A percentile compares a stretch with the other conserved stretches of the same genome.
Conservation (phyloP, 148 eudicot genomes). For the Chenopodium album region DNA sequence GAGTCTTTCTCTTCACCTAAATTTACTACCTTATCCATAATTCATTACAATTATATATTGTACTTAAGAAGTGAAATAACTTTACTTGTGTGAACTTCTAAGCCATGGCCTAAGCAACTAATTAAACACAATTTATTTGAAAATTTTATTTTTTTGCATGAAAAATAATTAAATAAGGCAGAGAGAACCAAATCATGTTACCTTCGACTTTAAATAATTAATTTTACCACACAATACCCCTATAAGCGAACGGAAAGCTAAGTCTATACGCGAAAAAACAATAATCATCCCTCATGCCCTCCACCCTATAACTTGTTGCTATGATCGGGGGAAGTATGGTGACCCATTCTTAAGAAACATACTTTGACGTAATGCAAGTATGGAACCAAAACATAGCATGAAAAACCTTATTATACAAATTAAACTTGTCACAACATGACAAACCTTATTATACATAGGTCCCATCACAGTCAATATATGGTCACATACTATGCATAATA, state of each 20-base stretch:
- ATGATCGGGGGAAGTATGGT: slow-evolving; percentile 17
- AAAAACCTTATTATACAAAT: background rate
- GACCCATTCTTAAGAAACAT: slow-evolving; percentile 21
- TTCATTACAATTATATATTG: too few relatives aligned
- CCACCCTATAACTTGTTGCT: background rate
- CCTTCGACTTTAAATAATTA: too few relatives aligned
- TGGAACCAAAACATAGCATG: slow-evolving; percentile 13
- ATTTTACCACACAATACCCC: too few relatives aligned
- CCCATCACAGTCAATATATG: background rate
- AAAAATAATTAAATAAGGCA: too few relatives aligned
- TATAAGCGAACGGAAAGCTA: background rate
- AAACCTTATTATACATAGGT: background rate
- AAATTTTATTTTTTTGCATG: too few relatives aligned
- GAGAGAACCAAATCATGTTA: too few relatives aligned
- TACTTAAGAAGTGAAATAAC: too few relatives aligned
- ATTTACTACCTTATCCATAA: too few relatives aligned
- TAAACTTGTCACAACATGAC: background rate
- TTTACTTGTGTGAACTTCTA: too few relatives aligned
- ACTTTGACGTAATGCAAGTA: background rate
- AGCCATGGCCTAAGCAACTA: too few relatives aligned
- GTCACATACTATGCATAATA: slow-evolving; percentile 6
- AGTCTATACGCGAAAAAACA: background rate
- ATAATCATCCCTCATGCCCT: background rate
- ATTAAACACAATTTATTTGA: too few relatives aligned
- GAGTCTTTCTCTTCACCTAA: too few relatives aligned